A percentile compares a stretch with the other conserved stretches of the same genome.
Conservation (phyloP, 2,329 filamentous ascomycete species). For the Parastagonospora avenae region DNA sequence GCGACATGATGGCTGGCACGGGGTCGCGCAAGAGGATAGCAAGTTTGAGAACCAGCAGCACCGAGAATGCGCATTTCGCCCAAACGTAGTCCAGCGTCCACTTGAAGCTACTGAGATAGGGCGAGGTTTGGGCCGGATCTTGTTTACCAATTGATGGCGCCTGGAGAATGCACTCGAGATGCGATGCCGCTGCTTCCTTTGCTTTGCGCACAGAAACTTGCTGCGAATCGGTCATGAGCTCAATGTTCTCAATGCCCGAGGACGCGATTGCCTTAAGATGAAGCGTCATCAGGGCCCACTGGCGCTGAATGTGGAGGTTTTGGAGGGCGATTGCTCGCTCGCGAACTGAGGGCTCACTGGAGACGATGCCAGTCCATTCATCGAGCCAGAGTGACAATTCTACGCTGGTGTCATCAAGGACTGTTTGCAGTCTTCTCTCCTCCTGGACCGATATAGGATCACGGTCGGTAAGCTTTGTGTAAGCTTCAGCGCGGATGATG, state of each 20-base stretch:
- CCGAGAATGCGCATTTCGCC: conserved; percentile 64
- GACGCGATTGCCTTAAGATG: conserved; percentile 57
- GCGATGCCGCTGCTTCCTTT: conserved; percentile 57
- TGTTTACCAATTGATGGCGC: conserved; percentile 21
- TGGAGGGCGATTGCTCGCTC: conserved; percentile 37
- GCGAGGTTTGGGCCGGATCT: conserved; percentile 19
- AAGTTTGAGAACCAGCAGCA: conserved; percentile 60
- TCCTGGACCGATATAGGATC: conserved; percentile 14
- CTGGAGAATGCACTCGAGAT: conserved; percentile 55
- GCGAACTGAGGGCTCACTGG: conserved; percentile 14
- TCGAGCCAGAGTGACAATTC: conserved; percentile 50
- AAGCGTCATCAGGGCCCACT: conserved; percentile 60
- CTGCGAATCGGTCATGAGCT: conserved; percentile 57
- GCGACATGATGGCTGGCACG: conserved; percentile 45
- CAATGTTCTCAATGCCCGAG: conserved; percentile 57
- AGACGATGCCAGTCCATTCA: conserved; percentile 41
- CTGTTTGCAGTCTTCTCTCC: conserved; percentile 24
- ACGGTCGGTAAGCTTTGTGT: conserved; percentile 22
- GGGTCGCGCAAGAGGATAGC: conserved; percentile 55
- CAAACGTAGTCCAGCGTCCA: conserved; percentile 65
- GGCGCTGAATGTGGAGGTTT: conserved; percentile 58
- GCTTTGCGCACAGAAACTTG: conserved; percentile 56
- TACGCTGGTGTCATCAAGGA: conserved; percentile 26
- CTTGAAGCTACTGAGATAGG: conserved; percentile 57
- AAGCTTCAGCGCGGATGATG: conserved; percentile 43